Percentiles rank a stretch among this genome's conserved stretches.
phyloP scores from a whole-genome alignment of 2,329 filamentous ascomycete genomes.

The Aspergillus brasiliensis region DNA sequence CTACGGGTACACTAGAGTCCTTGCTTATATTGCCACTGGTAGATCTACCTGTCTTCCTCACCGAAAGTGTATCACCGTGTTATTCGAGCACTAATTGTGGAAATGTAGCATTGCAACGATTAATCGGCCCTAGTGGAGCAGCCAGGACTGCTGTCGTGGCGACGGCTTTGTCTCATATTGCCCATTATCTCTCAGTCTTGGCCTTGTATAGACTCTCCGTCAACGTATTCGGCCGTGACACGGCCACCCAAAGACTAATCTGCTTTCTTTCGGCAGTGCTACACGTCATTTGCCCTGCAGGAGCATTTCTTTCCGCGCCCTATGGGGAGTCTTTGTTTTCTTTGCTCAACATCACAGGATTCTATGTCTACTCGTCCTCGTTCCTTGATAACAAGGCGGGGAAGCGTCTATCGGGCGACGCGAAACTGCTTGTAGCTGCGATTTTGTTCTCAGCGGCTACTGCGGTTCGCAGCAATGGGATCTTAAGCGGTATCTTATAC shows the following conservation, averaged over 20 bases:
- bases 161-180: constrained; percentile 68
- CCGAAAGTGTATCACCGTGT: neutral
- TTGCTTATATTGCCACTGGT: constrained; percentile 43
- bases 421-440: constrained; percentile 64
- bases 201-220: constrained; percentile 68
- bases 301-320: constrained; percentile 84
- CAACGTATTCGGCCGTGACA: constrained; percentile 53
- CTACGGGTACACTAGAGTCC: constrained; percentile 53
- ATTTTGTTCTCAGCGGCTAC: constrained; percentile 71
- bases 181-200: constrained; percentile 75
- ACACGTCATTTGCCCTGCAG: constrained; percentile 83
- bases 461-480: constrained; percentile 78
- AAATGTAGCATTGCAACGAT: constrained; percentile 27
- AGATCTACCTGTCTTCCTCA: constrained; percentile 29
- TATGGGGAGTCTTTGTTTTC: constrained; percentile 82
- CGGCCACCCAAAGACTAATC: constrained; percentile 30
- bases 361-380: constrained; percentile 65
- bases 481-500: constrained; percentile 78
- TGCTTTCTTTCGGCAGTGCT: constrained; percentile 68
- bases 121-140: constrained; percentile 23
- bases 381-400: constrained; percentile 35
- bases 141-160: constrained; percentile 53
- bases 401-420: constrained; percentile 40
- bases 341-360: constrained; percentile 73
- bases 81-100: constrained; percentile 15